These are phyloP conservation scores for Naganishia friedmannii DNA, from an alignment of 768 basidiomycete genomes.

Conservation along the genomic window DNA sequence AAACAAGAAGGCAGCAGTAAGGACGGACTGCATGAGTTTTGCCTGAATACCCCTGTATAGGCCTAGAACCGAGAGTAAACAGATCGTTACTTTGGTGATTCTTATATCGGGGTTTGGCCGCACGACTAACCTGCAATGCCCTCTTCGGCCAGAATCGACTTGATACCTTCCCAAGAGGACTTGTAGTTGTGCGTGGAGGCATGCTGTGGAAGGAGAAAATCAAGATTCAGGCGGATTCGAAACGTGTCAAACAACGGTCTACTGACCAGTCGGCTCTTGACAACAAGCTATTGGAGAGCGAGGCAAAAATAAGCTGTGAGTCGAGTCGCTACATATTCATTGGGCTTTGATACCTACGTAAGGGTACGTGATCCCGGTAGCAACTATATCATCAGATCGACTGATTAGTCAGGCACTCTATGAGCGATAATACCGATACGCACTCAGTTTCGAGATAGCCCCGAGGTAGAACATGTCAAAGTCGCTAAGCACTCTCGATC, in stretches of 20 bases:
- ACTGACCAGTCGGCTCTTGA: conserved; percentile 51
- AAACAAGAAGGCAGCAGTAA: conserved; percentile 92
- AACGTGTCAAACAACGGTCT: neutral
- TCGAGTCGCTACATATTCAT: neutral
- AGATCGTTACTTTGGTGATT: neutral
- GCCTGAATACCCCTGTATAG: conserved; percentile 81
- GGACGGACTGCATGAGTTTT: conserved; percentile 85
- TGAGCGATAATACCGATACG: conserved; percentile 20
- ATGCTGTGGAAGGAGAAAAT: conserved; percentile 54
- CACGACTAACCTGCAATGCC: conserved; percentile 52
- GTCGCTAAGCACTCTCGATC: conserved; percentile 62
- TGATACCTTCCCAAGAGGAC: conserved; percentile 72
- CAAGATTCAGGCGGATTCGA: neutral
- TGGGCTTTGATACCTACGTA: conserved; percentile 57
- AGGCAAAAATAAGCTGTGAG: neutral
- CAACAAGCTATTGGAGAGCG: conserved; percentile 43
- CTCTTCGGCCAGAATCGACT: conserved; percentile 73
- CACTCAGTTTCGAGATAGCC: conserved; percentile 77
- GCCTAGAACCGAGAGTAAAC: conserved; percentile 54
- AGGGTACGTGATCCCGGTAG: conserved; percentile 66
- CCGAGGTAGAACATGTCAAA: conserved; percentile 94
- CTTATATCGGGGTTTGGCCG: neutral
- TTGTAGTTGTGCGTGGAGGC: conserved; percentile 67
- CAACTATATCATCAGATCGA: conserved; percentile 41
- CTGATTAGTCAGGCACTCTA: neutral